Percentiles rank a stretch among this genome's conserved stretches.
Evolutionary conservation across 192 early-diverging fungal species (phyloP).

Genomic region (Umbelopsis vinacea): DNA sequence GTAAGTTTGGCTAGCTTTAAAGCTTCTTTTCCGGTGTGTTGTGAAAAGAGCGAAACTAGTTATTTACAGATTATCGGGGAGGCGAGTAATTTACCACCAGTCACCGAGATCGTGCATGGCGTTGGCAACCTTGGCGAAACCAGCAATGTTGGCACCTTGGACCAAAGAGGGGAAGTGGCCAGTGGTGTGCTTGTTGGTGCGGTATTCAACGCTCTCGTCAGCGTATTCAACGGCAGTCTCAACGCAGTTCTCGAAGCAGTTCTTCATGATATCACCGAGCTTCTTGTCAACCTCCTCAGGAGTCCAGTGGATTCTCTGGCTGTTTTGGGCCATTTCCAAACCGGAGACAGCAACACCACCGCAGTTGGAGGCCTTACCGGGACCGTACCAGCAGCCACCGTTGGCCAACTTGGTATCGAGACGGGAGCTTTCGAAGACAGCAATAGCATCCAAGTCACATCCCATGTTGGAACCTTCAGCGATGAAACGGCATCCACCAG

Average conservation of each 20-base stretch:
- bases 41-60: conserved; percentile 4
- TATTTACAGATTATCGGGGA: conserved; percentile 2
- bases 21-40: background rate
- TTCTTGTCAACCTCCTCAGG: conserved; percentile 55
- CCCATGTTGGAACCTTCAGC: conserved; percentile 63
- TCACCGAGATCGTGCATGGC: conserved; percentile 57
- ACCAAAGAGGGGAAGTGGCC: conserved; percentile 17
- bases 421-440: conserved; percentile 50
- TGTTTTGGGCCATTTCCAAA: conserved; percentile 64
- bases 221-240: conserved; percentile 48
- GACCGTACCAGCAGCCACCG: conserved; percentile 47
- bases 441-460: conserved; percentile 58
- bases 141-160: conserved; percentile 60
- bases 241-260: conserved; percentile 59
- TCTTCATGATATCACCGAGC: conserved; percentile 58
- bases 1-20: background rate
- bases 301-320: conserved; percentile 58
- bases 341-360: conserved; percentile 60
- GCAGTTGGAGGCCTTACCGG: conserved; percentile 61
- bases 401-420: conserved; percentile 19
- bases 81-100: conserved; percentile 22
- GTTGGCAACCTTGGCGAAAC: conserved; percentile 60
- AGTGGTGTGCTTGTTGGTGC: conserved; percentile 10
- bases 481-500: conserved; percentile 53
- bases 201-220: conserved; percentile 21